A percentile compares a stretch with the other conserved stretches of the same genome.
These are phyloP conservation scores for Sechiopsis laciniata DNA, from an alignment of 306 rosid species.

Conservation along the genomic window DNA sequence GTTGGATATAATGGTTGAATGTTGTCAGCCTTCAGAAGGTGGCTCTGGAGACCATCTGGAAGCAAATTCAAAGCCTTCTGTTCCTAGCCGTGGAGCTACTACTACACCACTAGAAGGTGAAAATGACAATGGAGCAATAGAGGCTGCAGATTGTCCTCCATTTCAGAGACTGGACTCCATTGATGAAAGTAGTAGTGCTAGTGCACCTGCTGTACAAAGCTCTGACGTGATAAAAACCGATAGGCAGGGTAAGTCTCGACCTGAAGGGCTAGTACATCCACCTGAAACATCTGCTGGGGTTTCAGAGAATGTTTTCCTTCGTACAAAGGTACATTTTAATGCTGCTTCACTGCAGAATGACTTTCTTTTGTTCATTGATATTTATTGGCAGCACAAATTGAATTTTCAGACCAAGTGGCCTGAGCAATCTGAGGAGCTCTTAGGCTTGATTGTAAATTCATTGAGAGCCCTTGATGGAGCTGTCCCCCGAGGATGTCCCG, in stretches of 20 bases:
- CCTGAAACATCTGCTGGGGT: constrained; percentile 76
- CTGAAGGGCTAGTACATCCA: constrained; percentile 59
- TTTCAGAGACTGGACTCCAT: constrained; percentile 61
- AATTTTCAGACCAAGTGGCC: constrained; percentile 90
- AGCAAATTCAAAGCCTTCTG: constrained; percentile 55
- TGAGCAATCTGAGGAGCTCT: constrained; percentile 97
- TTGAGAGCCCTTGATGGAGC: constrained; percentile 93
- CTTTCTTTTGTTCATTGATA: constrained; percentile 28
- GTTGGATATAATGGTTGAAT: constrained; percentile 96
- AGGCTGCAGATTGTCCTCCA: constrained; percentile 51
- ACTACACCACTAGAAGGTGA: constrained; percentile 43
- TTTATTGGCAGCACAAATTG: constrained; percentile 29
- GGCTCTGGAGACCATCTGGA: constrained; percentile 53
- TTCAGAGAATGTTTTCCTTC: constrained; percentile 60
- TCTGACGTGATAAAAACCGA: constrained; percentile 51
- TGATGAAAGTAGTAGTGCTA: constrained; percentile 57
- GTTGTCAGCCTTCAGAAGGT: constrained; percentile 92
- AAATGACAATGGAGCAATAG: constrained; percentile 60
- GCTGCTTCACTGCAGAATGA: constrained; percentile 23
- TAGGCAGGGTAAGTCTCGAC: constrained; percentile 49
- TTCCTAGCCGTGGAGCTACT: constrained; percentile 49
- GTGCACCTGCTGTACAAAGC: constrained; percentile 81
- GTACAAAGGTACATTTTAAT: constrained; percentile 57
- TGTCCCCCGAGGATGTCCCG: constrained; percentile 91
- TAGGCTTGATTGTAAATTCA: constrained; percentile 93